A percentile compares a stretch with the other conserved stretches of the same genome.
These are phyloP conservation scores for Candida buenavistaensis DNA, from an alignment of 1,139 yeast species.

Conservation along the genomic window DNA sequence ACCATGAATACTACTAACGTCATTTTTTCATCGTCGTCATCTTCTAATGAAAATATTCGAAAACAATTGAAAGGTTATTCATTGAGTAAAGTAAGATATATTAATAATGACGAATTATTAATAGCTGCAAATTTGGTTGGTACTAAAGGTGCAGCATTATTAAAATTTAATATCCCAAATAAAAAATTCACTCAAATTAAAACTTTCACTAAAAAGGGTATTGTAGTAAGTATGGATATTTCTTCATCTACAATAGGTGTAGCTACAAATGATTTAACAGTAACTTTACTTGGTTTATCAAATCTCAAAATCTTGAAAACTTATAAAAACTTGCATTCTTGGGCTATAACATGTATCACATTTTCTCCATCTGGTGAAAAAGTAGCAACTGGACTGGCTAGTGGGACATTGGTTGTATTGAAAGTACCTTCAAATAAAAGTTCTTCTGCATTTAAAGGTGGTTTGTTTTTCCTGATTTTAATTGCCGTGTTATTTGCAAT, in stretches of 20 bases:
- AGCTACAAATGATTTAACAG: constrained; percentile 75
- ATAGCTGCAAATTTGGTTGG: constrained; percentile 55
- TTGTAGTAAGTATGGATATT: constrained; percentile 70
- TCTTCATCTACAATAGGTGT: constrained; percentile 52
- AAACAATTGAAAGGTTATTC: constrained; percentile 31
- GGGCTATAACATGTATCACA: constrained; percentile 75
- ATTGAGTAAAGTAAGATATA: constrained; percentile 62
- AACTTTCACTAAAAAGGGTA: constrained; percentile 54
- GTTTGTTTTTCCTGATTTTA: not conserved
- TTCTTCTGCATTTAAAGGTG: constrained; percentile 44
- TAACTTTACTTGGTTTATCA: constrained; percentile 52
- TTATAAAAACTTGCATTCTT: constrained; percentile 65
- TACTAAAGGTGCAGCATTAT: constrained; percentile 38
- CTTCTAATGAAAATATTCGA: constrained; percentile 21
- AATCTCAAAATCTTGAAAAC: constrained; percentile 52
- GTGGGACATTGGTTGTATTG: constrained; percentile 68
- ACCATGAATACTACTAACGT: constrained; percentile 40
- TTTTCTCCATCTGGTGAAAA: constrained; percentile 70
- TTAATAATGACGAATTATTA: constrained; percentile 48
- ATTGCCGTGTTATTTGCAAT: not conserved
- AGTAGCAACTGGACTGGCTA: constrained; percentile 79
- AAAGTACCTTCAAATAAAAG: constrained; percentile 57
- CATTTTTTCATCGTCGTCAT: constrained; percentile 34
- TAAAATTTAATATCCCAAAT: constrained; percentile 42
- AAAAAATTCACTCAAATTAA: constrained; percentile 44